Evolutionary conservation across 1,139 yeast species (phyloP).

Genomic region (Yamadazyma triangularis): DNA sequence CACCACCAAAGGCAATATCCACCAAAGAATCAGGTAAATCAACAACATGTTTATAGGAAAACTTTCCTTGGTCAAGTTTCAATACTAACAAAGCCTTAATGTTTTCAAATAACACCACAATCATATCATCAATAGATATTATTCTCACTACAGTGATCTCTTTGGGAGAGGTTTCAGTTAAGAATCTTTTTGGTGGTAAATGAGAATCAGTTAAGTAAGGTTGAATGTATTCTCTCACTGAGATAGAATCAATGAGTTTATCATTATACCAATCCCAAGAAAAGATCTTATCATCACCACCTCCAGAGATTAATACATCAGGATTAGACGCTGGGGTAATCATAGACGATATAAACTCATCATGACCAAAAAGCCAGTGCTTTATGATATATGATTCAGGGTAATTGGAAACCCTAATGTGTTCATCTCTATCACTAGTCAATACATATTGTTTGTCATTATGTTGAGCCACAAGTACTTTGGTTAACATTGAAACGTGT

Average conservation of each 20-base stretch:
- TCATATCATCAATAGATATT: slow-evolving; percentile 23
- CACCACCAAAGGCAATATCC: slow-evolving; percentile 18
- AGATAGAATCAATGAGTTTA: slow-evolving; percentile 43
- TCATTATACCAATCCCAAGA: slow-evolving; percentile 73
- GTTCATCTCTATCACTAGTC: slow-evolving; percentile 95
- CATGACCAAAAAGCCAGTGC: slow-evolving; percentile 83
- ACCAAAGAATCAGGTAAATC: slow-evolving; percentile 20
- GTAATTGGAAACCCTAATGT: slow-evolving; percentile 78
- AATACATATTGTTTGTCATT: slow-evolving; percentile 54
- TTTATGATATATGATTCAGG: slow-evolving; percentile 78
- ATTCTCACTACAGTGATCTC: slow-evolving; percentile 56
- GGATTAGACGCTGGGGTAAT: slow-evolving; percentile 48
- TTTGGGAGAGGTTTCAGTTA: slow-evolving; percentile 45
- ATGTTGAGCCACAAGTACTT: slow-evolving; percentile 45
- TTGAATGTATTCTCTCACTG: slow-evolving; percentile 44
- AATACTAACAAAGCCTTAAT: slow-evolving; percentile 49
- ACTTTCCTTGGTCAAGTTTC: slow-evolving; percentile 20
- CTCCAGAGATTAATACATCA: slow-evolving; percentile 63
- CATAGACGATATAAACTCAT: slow-evolving; percentile 70
- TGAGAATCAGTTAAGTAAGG: slow-evolving; percentile 55
- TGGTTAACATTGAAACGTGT: slow-evolving; percentile 94
- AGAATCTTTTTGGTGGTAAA: slow-evolving; percentile 63
- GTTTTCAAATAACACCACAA: slow-evolving; percentile 52
- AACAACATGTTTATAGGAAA: slow-evolving; percentile 24
- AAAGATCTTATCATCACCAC: slow-evolving; percentile 80